Percentiles rank a stretch among this genome's conserved stretches.
phyloP scores from a whole-genome alignment of 2,329 filamentous ascomycete species.

The Aspergillus viridinutans region DNA sequence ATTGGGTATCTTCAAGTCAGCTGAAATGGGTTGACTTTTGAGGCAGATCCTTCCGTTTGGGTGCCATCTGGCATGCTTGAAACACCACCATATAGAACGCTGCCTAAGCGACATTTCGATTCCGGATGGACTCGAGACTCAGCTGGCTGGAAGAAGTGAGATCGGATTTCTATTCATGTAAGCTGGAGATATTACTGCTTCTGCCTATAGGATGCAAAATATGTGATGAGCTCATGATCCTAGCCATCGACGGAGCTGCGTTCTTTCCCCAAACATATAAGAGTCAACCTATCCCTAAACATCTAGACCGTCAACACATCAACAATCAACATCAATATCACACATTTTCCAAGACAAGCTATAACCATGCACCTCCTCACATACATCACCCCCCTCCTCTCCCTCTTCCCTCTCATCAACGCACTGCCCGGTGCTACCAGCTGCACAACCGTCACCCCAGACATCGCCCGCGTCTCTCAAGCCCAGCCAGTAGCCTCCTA shows the following conservation, averaged over 20 bases:
- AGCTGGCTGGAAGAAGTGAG: not conserved
- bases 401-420: not conserved
- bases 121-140: not conserved
- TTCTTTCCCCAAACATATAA: not conserved
- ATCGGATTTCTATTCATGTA: not conserved
- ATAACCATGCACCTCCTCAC: constrained; percentile 5
- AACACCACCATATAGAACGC: not conserved
- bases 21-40: not conserved
- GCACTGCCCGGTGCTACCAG: constrained; percentile 1
- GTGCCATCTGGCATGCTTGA: not conserved
- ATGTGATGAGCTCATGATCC: not conserved
- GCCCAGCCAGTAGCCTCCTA: constrained; percentile 4
- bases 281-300: not conserved
- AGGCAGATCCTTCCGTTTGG: not conserved
- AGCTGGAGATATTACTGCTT: not conserved
- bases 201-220: not conserved
- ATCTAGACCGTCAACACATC: not conserved
- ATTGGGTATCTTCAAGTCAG: not conserved
- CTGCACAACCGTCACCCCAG: constrained; percentile 5
- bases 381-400: not conserved
- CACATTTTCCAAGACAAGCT: not conserved
- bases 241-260: not conserved
- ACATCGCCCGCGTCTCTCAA: constrained; percentile 5
- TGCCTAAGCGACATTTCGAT: not conserved
- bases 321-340: not conserved